Evolutionary conservation across 371 early-diverging fungal species (phyloP).

Genomic region (Lichtheimia ramosa): DNA sequence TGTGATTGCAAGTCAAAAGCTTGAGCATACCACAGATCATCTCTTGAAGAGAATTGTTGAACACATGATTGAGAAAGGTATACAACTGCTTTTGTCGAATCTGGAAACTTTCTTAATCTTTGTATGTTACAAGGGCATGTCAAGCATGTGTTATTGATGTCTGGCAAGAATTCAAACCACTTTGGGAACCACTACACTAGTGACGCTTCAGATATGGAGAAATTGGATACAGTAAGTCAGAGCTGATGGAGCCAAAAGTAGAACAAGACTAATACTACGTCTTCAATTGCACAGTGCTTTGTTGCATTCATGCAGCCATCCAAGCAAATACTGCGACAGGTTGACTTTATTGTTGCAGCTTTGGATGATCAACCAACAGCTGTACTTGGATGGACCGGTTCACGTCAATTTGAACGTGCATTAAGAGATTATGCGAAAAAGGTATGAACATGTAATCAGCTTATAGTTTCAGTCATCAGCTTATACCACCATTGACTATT

Average conservation of each 20-base stretch:
- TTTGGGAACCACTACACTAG: constrained; percentile 6
- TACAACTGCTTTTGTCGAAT: constrained; percentile 4
- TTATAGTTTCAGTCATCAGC: not conserved
- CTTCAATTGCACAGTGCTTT: constrained; percentile 28
- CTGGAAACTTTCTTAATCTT: not conserved
- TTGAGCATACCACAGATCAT: constrained; percentile 12
- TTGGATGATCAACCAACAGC: constrained; percentile 32
- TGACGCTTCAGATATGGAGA: constrained; percentile 1
- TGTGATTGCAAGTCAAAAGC: constrained; percentile 36
- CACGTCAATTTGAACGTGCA: constrained; percentile 41
- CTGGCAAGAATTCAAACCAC: not conserved
- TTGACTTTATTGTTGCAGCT: constrained; percentile 49
- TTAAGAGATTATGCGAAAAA: constrained; percentile 39
- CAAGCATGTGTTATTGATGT: constrained; percentile 3
- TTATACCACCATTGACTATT: not conserved
- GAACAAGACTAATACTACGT: not conserved
- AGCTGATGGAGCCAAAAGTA: too few species aligned
- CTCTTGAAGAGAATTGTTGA: constrained; percentile 30
- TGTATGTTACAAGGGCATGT: constrained; percentile 5
- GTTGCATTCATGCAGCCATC: constrained; percentile 50
- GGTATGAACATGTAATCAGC: constrained; percentile 5
- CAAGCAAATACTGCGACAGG: constrained; percentile 39
- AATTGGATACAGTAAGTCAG: constrained; percentile 6
- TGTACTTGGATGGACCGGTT: constrained; percentile 56
- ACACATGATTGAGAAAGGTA: constrained; percentile 22